Base-by-base conservation (phyloP, 768 basidiomycete species). In the Collybia nuda region DNA sequence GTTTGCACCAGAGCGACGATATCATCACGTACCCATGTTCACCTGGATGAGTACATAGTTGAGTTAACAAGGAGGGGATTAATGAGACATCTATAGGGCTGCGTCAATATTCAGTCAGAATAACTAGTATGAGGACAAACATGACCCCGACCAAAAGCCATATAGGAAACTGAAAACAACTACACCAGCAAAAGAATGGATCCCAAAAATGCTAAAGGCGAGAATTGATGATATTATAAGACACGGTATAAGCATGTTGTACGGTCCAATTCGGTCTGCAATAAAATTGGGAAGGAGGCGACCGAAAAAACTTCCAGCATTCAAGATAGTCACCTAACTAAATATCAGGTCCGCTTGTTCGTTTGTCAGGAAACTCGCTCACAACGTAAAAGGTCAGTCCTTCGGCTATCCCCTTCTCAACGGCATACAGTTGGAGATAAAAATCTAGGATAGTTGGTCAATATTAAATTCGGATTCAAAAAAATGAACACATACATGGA, bases 251-350 rank as follows among this genome's bases (percentile, higher is more conserved):
- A 79, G 68, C 60, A 77, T 71, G 56, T 79, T 81, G 52, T 78
- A 77, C 1, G 74, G 66, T 6, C 81, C 81, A 40, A 74, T 61
- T 48, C 63, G 64, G 55, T 81, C 79, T 5, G 81, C 79, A 19
- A 84, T 59, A 53, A 81, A 70, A 54, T 79, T 81, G 1, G 84
- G 84, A 4, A 85, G 53, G 3, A 79, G 65, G 7, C 84, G 77
- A 12, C 84, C 84, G 18, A 79, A 67, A 15, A 81, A 57, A 40
- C 77, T 75, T 6, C 80, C 76, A 0, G 69, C 76, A 55, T 82
- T 84, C 29, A 82, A 59, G 39, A 83, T 71, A 5, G 79, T 65
- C n/a, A 80, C 63, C 79, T 79, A 37, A 14, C 11, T 14, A 48
- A 9, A 47, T 19, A 36, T 49, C 15, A 35, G 23, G 23, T 15